A percentile compares a stretch with the other conserved stretches of the same genome.
These are phyloP conservation scores for Trifolium dubium DNA, from an alignment of 306 rosid species.

Conservation along the genomic window DNA sequence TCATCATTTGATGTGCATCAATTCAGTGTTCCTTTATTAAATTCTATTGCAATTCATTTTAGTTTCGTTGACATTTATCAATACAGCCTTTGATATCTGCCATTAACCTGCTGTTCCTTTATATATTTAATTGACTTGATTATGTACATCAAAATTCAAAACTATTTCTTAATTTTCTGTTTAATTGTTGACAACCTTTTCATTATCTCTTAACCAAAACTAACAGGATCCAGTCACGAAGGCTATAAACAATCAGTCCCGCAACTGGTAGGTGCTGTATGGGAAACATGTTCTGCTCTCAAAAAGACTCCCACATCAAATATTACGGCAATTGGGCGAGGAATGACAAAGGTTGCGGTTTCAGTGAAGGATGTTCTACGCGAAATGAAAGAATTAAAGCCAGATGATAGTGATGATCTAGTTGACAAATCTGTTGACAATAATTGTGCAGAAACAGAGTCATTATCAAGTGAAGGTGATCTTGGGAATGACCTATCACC, in stretches of 20 bases:
- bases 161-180: conserved; percentile 7
- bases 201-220: conserved; percentile 43
- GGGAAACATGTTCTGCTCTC: conserved; percentile 86
- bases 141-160: conserved; percentile 15
- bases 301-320: conserved; percentile 82
- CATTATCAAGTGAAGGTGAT: conserved; percentile 54
- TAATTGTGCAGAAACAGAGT: no score
- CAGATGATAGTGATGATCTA: conserved; percentile 49
- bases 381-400: conserved; percentile 92
- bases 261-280: conserved; percentile 78
- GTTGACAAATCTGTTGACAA: conserved; percentile 38
- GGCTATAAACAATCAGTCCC: conserved; percentile 59
- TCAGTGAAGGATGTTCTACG: conserved; percentile 91
- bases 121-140: conserved; percentile 11
- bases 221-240: conserved; percentile 56
- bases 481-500: conserved; percentile 87
- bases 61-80: conserved; percentile 14
- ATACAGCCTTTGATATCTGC: background rate
- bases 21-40: background rate
- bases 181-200: conserved; percentile 29
- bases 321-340: conserved; percentile 82
- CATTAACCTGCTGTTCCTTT: background rate
- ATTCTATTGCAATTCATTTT: conserved; percentile 17
- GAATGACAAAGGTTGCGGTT: conserved; percentile 81
- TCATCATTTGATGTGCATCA: conserved; percentile 7